Base-by-base conservation (phyloP, 805 yeast genomes). In the Candida pseudofarinosa region DNA sequence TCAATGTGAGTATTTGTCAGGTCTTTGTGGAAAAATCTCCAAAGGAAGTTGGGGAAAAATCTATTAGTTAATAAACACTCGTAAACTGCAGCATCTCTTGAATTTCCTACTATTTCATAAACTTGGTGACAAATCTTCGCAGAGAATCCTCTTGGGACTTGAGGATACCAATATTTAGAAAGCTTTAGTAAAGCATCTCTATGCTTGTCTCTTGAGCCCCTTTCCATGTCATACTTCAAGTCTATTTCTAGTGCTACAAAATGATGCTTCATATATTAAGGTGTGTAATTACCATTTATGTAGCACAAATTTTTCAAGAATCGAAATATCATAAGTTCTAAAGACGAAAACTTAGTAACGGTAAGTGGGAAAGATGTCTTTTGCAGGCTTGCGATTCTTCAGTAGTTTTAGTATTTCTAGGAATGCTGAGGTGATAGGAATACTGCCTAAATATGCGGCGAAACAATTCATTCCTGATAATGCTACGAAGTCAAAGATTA, bases 11-110 rank as follows among this genome's bases (percentile, higher is more conserved):
- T 64, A 36, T 61, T 54, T 2, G 74, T 58, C 6, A 65, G 59
- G 44, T 73, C 75, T 8, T 56, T 57, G 38, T 66, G 65, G 44
- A 72, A 71, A 34, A 56, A 48, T 10, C 59, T 60, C 80, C 79
- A 76, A 12, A 71, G 55, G 18, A 65, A 61, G n/a, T 54, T 47
- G 15, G 48, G 38, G 30, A 66, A 56, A 45, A 54, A 64, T 16
- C 45, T 50, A 1, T 62, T 43, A 6, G 46, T 47, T 3, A 41
- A 14, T 31, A 58, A 42, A 4, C 48, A 41, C 18, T 44, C 45
- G 5, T 39, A 28, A 19, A 38, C 10, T 38, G 38, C 42, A 19
- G 16, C 20, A 20, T 39, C 28, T 34, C 35, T 16, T 31, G 13
- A 19, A 35, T 23, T 33, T 15, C 19, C 13, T 12, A 39, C 38